Evolutionary conservation across 192 early-diverging fungal species (phyloP).

Genomic region (Podila minutissima): DNA sequence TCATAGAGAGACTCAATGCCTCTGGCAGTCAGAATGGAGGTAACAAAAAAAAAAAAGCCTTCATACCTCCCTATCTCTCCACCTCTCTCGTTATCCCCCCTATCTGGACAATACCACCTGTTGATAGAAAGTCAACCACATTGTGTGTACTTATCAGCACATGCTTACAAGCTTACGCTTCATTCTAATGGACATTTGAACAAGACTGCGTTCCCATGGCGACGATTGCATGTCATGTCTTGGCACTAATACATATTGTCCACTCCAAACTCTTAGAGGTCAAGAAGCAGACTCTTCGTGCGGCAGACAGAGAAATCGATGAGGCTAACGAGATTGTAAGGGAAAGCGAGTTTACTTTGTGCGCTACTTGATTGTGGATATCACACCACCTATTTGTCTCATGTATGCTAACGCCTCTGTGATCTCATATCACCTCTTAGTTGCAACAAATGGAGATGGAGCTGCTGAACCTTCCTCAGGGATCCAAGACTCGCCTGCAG

Average conservation of each 20-base stretch:
- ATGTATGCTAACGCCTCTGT: not conserved
- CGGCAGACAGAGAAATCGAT: constrained; percentile 84
- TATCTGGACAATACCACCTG: not conserved
- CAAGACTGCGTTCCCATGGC: too few species aligned
- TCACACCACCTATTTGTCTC: not conserved
- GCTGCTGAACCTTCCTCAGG: constrained; percentile 74
- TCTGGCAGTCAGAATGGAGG: constrained; percentile 67
- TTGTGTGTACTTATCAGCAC: too few species aligned
- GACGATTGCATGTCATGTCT: too few species aligned
- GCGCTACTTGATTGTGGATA: too few species aligned
- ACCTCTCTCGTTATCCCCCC: not conserved
- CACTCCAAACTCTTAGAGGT: constrained; percentile 60
- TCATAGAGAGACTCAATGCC: constrained; percentile 64
- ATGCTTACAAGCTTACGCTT: too few species aligned
- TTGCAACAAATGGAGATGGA: constrained; percentile 96
- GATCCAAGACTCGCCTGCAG: constrained; percentile 71
- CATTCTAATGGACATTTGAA: too few species aligned
- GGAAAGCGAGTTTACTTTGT: not conserved
- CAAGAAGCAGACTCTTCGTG: constrained; percentile 78
- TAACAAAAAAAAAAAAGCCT: constrained; percentile 18
- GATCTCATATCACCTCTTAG: constrained; percentile 47
- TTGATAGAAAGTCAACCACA: too few species aligned
- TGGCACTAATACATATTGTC: not conserved
- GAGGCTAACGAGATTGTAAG: constrained; percentile 92
- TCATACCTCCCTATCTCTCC: not conserved